Percentiles rank a stretch among this genome's conserved stretches.
Conservation (phyloP, 1,284 basidiomycete species). For the Pseudozyma tsukubaensis region DNA sequence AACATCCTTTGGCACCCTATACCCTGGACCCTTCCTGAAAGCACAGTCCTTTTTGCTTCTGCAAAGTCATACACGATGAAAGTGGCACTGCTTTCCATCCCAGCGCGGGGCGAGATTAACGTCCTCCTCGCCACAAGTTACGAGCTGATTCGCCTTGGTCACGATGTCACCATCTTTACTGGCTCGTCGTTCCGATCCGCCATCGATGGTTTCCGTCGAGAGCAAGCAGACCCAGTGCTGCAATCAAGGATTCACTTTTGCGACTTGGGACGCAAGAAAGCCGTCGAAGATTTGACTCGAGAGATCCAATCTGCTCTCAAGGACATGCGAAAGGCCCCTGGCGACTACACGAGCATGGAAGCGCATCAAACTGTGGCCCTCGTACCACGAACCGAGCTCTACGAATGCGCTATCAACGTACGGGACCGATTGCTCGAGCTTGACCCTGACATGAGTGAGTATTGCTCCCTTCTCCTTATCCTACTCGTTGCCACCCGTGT, state of each 20-base stretch:
- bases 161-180: slow-evolving; percentile 35
- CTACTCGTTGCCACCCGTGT: not conserved
- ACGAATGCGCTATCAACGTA: slow-evolving; percentile 36
- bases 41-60: not conserved
- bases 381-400: slow-evolving; percentile 25
- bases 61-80: no score
- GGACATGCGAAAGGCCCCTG: slow-evolving; percentile 28
- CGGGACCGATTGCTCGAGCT: slow-evolving; percentile 37
- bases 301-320: slow-evolving; percentile 33
- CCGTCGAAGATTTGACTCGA: slow-evolving; percentile 41
- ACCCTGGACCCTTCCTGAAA: not conserved
- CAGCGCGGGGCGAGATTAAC: slow-evolving; percentile 49
- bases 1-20: no score
- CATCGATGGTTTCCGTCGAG: slow-evolving; percentile 24
- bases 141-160: slow-evolving; percentile 34
- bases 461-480: not conserved
- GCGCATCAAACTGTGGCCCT: slow-evolving; percentile 27
- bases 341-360: slow-evolving; percentile 37
- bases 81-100: slow-evolving; percentile 43
- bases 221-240: slow-evolving; percentile 20
- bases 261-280: slow-evolving; percentile 16
- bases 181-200: slow-evolving; percentile 33
- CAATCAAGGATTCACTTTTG: slow-evolving; percentile 26
- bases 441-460: slow-evolving; percentile 52
- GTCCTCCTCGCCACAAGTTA: slow-evolving; percentile 43